Evolutionary conservation across 768 basidiomycete species (phyloP).

Genomic region (Ramaria sp.): DNA sequence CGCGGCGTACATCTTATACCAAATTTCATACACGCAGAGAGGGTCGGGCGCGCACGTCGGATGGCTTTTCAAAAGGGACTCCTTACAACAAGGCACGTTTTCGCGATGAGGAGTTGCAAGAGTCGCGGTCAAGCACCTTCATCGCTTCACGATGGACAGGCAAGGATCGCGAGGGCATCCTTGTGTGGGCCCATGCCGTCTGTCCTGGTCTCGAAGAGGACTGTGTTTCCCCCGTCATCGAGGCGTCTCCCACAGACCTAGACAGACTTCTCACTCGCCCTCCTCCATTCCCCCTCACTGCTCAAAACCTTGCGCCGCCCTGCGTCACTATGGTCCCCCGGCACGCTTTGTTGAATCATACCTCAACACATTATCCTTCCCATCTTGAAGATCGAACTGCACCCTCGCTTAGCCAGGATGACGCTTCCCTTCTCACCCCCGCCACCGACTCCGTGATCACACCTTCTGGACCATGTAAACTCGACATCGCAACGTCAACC

Average conservation of each 20-base stretch:
- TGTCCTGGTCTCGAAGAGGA: background rate
- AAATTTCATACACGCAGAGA: background rate
- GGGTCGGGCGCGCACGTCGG: background rate
- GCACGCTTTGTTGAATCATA: constrained; percentile 22
- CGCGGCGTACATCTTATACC: background rate
- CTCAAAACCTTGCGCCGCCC: constrained; percentile 4
- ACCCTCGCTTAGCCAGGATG: constrained; percentile 4
- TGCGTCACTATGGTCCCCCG: background rate
- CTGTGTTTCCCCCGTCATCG: background rate
- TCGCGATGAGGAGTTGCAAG: constrained; percentile 1
- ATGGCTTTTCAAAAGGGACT: background rate
- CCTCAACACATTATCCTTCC: constrained; percentile 17
- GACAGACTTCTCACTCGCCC: background rate
- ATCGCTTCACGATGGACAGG: background rate
- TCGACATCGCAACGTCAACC: background rate
- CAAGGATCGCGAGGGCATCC: constrained; percentile 3
- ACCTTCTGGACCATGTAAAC: background rate
- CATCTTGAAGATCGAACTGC: background rate
- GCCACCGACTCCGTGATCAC: constrained; percentile 3
- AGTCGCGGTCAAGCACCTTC: background rate
- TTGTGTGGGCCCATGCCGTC: background rate
- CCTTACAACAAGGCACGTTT: background rate
- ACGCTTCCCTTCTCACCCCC: constrained; percentile 3
- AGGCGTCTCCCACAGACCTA: background rate
- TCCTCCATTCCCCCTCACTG: background rate